Base-by-base conservation (phyloP, 306 rosid genomes). In the Rosa chinensis region DNA sequence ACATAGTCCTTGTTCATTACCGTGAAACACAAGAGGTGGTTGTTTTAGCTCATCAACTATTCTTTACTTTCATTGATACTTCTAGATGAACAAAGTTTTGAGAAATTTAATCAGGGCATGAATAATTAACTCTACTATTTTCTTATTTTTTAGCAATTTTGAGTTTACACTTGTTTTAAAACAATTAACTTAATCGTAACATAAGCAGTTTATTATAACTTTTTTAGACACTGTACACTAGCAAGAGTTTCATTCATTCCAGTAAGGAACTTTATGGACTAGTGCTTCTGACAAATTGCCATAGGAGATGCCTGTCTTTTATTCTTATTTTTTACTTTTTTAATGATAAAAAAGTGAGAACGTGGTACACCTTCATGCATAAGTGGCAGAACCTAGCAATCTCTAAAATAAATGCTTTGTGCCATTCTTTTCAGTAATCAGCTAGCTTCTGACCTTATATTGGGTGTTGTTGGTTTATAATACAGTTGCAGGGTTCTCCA, bases 1-100 rank as follows among this genome's bases (percentile, higher is more conserved):
- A 96, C 82, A 83, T 96, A 44, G 98, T 96, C 85, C 98, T 96
- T 75, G 99, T 96, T 85, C 99, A 96, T 89, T 96, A 96, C 78
- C 99, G 98, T 62, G 98, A 93, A 88, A 91, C 90, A 56, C 94
- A 89, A 58, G 99, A 96, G 96, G 98, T 92, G 81, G 79, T 82
- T 69, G 68, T 76, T 43, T 75, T 73, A 74, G 40, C 72, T 45
- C 28, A 44, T 70, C 72, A 20, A 23, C 78, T 43, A 70, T 77
- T 75, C 70, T 17, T 14, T 66, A 66, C 48, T 20, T 71, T 80
- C 25, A 66, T 47, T 79, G 75, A 77, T 44, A n/a, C 56, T 42
- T 75, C 42, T 14, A 39, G 43, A 75, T 9, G 42, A 43, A 56
- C 49, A 17, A 40, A 44, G 8, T 40, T 76, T 20, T 32, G 37